Conservation (phyloP, 169 alveolate genomes). For the Plasmodium adleri region DNA sequence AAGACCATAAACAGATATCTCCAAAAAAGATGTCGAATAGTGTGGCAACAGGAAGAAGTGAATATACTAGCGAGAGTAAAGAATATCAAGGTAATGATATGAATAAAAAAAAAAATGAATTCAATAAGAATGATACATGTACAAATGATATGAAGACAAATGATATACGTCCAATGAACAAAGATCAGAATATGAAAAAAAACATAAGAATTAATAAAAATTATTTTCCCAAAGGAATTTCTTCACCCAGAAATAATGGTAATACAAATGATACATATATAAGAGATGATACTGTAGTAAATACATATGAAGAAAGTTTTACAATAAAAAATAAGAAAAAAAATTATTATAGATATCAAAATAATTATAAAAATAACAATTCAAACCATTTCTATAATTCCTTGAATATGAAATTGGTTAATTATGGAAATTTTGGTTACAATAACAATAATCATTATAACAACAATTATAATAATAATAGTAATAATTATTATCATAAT, state of each 20-base stretch:
- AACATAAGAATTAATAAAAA: constrained; percentile 13
- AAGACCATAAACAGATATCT: neutral
- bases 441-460: neutral
- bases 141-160: too few relatives aligned
- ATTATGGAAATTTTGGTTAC: constrained; percentile 12
- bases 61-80: neutral
- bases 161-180: neutral
- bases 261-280: neutral
- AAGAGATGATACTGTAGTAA: neutral
- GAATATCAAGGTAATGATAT: constrained; percentile 3
- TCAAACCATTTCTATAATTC: constrained; percentile 20
- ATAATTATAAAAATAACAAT: constrained; percentile 20
- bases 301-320: constrained; percentile 22
- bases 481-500: neutral
- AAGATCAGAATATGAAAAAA: constrained; percentile 27
- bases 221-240: neutral
- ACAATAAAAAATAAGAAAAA: constrained; percentile 27
- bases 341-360: constrained; percentile 15
- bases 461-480: neutral
- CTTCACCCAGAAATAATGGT: neutral
- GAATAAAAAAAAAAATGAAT: constrained; percentile 4
- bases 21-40: neutral
- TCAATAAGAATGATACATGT: constrained; percentile 2
- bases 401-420: neutral
- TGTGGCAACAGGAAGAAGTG: neutral